Base-by-base conservation (phyloP, 768 basidiomycete species). In the Russula brevipes region DNA sequence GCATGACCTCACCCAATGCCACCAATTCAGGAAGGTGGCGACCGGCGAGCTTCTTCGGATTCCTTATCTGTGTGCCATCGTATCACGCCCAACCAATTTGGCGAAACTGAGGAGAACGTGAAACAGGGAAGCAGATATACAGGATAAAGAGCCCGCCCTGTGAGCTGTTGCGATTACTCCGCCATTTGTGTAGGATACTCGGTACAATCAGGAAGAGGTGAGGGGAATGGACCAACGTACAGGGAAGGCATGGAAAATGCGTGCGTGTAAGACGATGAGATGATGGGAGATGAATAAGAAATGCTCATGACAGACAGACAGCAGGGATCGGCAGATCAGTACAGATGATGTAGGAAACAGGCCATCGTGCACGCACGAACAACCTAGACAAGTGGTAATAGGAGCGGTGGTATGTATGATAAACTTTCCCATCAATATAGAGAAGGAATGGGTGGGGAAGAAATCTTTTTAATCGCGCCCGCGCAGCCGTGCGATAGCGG, bases 401-500 rank as follows among this genome's bases (percentile, higher is more conserved):
- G 11, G 30, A 19, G 61, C 4, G 41, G 41, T 42, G 11, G 41
- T 4, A 2, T 5, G 12, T 10, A 14, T 16, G 41, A 6, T 42
- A 4, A 4, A 14, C 17, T 4, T 19, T 39, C 52, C n/a, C 38
- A 54, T 54, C 36, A 16, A 39, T 36, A 41, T 33, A 35, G 35
- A 54, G 30, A 24, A 5, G 9, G 17, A 5, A 9, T 10, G 36
- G 31, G 17, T 12, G n/a, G 12, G 30, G 16, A 10, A 19, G 2
- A 55, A 36, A 19, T 3, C 5, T 4, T 17, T 51, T 30, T 51
- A 64, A 17, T 64, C 63, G 54, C 63, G 63, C 41, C 59, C 47
- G 30, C 63, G 63, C 24, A 64, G 54, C n/a, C 63, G 63, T 35
- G 63, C 24, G 44, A 64, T 55, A 0, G 63, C 63, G 16, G 24